Evolutionary conservation across 352 stramenopile species (phyloP).

Genomic region (Phytopythium boreale): DNA sequence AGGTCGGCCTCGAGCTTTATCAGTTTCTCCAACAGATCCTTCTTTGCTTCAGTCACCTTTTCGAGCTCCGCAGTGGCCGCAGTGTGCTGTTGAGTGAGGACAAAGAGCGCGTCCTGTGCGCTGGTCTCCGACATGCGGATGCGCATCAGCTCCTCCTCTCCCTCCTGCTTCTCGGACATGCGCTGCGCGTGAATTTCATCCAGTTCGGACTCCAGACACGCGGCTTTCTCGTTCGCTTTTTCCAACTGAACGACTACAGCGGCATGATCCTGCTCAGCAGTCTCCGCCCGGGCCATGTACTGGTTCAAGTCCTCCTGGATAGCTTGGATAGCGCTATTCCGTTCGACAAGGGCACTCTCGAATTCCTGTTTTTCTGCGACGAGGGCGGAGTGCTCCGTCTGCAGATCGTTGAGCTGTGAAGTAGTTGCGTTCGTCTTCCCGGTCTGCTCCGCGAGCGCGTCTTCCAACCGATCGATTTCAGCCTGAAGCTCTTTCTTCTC

Average conservation of each 20-base stretch:
- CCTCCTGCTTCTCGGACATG: slow-evolving; percentile 10
- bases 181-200: slow-evolving; percentile 11
- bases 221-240: neutral
- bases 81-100: slow-evolving; percentile 9
- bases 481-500: slow-evolving; percentile 6
- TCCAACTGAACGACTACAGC: neutral
- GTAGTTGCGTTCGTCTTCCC: neutral
- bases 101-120: slow-evolving; percentile 7
- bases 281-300: neutral
- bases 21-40: neutral
- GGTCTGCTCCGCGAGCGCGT: neutral
- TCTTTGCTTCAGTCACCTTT: neutral
- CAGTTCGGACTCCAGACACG: slow-evolving; percentile 13
- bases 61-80: slow-evolving; percentile 1
- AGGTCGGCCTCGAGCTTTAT: slow-evolving; percentile 14
- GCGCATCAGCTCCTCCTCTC: slow-evolving; percentile 8
- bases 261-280: neutral
- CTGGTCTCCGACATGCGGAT: slow-evolving; percentile 11
- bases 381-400: neutral
- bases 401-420: neutral
- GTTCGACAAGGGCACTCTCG: neutral
- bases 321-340: neutral
- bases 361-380: neutral
- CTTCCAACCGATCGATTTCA: neutral
- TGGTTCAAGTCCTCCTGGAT: neutral